Base-by-base conservation (phyloP, 495 filamentous ascomycete genomes). In the Neurospora sp. region DNA sequence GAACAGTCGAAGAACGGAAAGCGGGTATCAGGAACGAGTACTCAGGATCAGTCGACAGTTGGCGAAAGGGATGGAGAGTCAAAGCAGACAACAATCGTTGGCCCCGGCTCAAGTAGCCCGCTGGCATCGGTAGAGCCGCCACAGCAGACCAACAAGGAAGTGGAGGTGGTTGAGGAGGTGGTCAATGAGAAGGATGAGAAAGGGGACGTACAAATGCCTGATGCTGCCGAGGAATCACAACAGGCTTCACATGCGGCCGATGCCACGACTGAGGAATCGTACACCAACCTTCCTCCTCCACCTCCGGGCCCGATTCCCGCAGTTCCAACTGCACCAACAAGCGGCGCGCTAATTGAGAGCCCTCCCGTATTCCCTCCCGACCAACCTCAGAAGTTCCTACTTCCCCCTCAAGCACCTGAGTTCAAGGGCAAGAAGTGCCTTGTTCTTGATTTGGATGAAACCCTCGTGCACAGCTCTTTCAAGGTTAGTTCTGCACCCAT, bases 401-500 rank as follows among this genome's bases (percentile, higher is more conserved):
- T 98, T 69, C 93, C 93, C 17, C 92, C 94, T 10, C 84, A 94
- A 68, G 83, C 89, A 20, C 90, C 94, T 16, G 90, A 90, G 74
- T 88, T 96, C 75, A 89, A 90, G 73, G 92, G 93, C 31, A 90
- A 91, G 78, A 99, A 99, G 81, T 98, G 96, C 77, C 84, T 99
- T 59, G 95, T 99, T 17, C 86, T 99, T 35, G 96, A 99, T 83
- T 83, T 99, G 65, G 96, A 99, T 75, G 96, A 99, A 81, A 99
- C 96, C n/a, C 83, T 99, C 42, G 96, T 99, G 27, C 96, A 99
- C 82, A 98, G 96, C 81, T 98, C 96, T 77, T 99, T 99, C 82
- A 99, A 99, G 90, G 96, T 97, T 83, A 77, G 80, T 39, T 10
- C 7, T 5, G 4, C 2, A 38, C 42, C 37, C 3, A 6, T 42